A percentile compares a stretch with the other conserved stretches of the same genome.
These are phyloP conservation scores for Cyberlindnera subsufficiens DNA, from an alignment of 805 yeast species.

Conservation along the genomic window DNA sequence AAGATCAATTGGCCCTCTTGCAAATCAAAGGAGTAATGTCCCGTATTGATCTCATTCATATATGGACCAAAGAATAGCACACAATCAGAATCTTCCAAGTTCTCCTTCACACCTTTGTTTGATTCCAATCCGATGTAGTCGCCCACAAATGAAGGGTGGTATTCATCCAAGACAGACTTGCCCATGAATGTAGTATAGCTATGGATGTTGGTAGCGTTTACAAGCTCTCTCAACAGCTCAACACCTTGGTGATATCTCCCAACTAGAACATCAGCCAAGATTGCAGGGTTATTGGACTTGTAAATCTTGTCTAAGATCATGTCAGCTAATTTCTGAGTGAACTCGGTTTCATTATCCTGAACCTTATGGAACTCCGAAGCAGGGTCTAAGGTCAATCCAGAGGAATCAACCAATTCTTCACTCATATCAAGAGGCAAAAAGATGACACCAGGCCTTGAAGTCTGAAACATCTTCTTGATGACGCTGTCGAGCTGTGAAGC, in stretches of 20 bases:
- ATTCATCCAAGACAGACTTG: slow-evolving; percentile 69
- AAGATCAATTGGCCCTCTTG: slow-evolving; percentile 36
- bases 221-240: slow-evolving; percentile 41
- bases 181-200: slow-evolving; percentile 62
- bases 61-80: slow-evolving; percentile 67
- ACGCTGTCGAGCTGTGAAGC: slow-evolving; percentile 64
- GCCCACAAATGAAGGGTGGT: slow-evolving; percentile 59
- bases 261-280: slow-evolving; percentile 67
- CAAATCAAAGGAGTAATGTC: slow-evolving; percentile 50
- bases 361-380: slow-evolving; percentile 26
- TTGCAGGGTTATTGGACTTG: slow-evolving; percentile 49
- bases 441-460: slow-evolving; percentile 76
- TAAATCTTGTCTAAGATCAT: slow-evolving; percentile 47
- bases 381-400: slow-evolving; percentile 26
- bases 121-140: slow-evolving; percentile 63
- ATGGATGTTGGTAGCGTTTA: slow-evolving; percentile 38
- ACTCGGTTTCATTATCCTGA: slow-evolving; percentile 13
- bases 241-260: slow-evolving; percentile 50
- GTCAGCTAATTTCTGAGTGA: slow-evolving; percentile 33
- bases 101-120: slow-evolving; percentile 38
- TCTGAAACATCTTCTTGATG: slow-evolving; percentile 44
- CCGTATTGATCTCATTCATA: slow-evolving; percentile 63
- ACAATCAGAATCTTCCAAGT: slow-evolving; percentile 55
- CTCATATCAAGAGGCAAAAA: slow-evolving; percentile 71
- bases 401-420: slow-evolving; percentile 34